Percentiles rank a stretch among this genome's conserved stretches.
phyloP scores from a whole-genome alignment of 2,329 filamentous ascomycete species.

The Aspergillus sp. region DNA sequence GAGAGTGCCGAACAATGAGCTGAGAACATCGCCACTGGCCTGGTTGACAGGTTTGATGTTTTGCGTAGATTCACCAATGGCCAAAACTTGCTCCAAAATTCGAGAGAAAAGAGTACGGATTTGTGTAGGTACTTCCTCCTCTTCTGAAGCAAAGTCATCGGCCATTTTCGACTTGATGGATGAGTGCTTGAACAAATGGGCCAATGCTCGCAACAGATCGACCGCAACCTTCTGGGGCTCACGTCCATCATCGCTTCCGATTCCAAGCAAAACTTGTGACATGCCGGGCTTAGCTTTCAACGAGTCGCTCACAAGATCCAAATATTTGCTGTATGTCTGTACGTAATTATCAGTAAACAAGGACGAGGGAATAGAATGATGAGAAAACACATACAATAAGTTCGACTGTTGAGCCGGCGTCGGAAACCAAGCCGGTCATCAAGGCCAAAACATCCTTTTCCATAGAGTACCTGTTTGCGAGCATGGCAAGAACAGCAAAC shows the following conservation, averaged over 20 bases:
- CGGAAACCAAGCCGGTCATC: conserved; percentile 65
- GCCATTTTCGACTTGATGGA: conserved; percentile 37
- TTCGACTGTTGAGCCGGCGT: conserved; percentile 71
- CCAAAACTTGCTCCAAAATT: conserved; percentile 61
- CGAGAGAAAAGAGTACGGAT: conserved; percentile 65
- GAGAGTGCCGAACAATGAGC: conserved; percentile 75
- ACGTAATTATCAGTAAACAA: no score
- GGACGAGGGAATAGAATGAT: neutral
- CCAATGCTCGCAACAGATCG: conserved; percentile 38
- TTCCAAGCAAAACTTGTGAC: conserved; percentile 66
- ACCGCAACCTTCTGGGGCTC: conserved; percentile 37
- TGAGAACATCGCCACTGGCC: conserved; percentile 63
- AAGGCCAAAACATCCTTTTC: conserved; percentile 71
- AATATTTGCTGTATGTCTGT: conserved; percentile 68
- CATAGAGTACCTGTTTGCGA: conserved; percentile 83
- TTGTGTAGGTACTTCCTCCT: conserved; percentile 57
- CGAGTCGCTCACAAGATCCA: conserved; percentile 70
- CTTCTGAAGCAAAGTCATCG: conserved; percentile 30
- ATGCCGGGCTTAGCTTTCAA: conserved; percentile 70
- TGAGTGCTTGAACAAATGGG: conserved; percentile 36
- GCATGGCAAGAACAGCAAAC: conserved; percentile 80
- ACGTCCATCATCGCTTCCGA: conserved; percentile 47
- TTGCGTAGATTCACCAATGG: conserved; percentile 54
- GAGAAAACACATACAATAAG: conserved; percentile 42
- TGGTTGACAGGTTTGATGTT: conserved; percentile 31